These are phyloP conservation scores for Pseudogymnoascus sp. DNA, from an alignment of 2,329 filamentous ascomycete genomes.

Conservation along the genomic window DNA sequence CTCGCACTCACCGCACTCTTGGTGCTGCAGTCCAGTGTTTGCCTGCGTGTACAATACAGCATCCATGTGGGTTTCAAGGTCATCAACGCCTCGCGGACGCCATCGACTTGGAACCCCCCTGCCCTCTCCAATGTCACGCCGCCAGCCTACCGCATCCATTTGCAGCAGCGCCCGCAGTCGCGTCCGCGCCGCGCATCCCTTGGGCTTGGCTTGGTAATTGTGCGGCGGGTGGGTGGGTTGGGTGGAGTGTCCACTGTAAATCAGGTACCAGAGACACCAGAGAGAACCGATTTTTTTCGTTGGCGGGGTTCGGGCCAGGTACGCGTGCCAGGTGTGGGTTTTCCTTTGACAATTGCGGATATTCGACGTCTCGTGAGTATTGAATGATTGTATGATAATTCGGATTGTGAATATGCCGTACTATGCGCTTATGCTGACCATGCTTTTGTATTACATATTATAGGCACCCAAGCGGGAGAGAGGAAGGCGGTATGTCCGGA, in stretches of 20 bases:
- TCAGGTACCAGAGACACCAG: not conserved
- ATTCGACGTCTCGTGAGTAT: not conserved
- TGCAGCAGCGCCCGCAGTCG: not conserved
- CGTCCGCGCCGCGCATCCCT: not conserved
- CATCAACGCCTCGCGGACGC: too few relatives aligned
- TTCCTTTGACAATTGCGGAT: not conserved
- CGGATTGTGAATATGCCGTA: not conserved
- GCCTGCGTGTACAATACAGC: too few relatives aligned
- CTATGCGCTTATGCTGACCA: not conserved
- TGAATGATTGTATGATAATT: too few relatives aligned
- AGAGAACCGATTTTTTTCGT: not conserved
- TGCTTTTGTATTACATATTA: not conserved
- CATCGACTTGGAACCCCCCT: too few relatives aligned
- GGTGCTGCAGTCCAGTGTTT: not conserved
- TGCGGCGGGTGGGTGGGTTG: not conserved
- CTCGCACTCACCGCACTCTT: not conserved
- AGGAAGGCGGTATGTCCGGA: not conserved
- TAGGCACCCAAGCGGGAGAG: not conserved
- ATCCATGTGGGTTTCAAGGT: too few relatives aligned
- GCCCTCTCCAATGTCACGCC: not conserved
- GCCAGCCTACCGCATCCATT: not conserved
- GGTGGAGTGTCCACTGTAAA: not conserved
- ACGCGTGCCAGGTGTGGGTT: not conserved
- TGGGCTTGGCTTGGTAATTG: not conserved
- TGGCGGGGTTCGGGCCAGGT: not conserved